A percentile compares a stretch with the other conserved stretches of the same genome.
phyloP scores from a whole-genome alignment of 768 basidiomycete genomes.

The Cyclocybe aegerita region DNA sequence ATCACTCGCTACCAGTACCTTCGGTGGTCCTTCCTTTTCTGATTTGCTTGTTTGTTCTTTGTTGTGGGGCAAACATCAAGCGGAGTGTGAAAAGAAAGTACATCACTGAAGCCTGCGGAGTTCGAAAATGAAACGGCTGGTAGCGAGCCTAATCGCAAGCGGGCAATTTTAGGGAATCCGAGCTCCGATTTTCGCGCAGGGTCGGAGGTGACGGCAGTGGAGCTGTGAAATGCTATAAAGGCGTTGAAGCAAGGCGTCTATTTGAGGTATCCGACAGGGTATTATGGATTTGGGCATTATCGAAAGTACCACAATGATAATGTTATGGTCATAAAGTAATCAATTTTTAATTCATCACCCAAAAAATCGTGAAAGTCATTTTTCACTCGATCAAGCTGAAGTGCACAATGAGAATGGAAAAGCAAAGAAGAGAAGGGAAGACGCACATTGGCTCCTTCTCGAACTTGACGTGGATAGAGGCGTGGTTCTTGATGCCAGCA shows the following conservation, averaged over 20 bases:
- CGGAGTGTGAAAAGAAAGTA: too few relatives aligned
- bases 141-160: slow-evolving; percentile 1
- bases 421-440: not conserved
- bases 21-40: slow-evolving; percentile 43
- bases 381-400: slow-evolving; percentile 14
- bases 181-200: too few relatives aligned
- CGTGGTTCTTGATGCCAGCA: slow-evolving; percentile 78
- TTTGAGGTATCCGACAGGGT: not conserved
- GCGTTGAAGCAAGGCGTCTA: not conserved
- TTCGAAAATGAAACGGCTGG: slow-evolving; percentile 1
- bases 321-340: not conserved
- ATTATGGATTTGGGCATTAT: not conserved
- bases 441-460: slow-evolving; percentile 51
- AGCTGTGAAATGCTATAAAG: not conserved
- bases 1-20: slow-evolving; percentile 46
- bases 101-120: not conserved
- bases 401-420: not conserved
- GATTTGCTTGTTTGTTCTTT: not conserved
- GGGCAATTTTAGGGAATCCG: too few relatives aligned
- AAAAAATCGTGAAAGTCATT: not conserved
- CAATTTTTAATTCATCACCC: not conserved
- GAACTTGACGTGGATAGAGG: slow-evolving; percentile 72
- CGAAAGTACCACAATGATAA: not conserved
- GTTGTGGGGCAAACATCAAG: too few relatives aligned
- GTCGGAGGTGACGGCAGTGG: too few relatives aligned